Evolutionary conservation across 768 basidiomycete genomes (phyloP), one percentile per base, ranked within the genome.

Genomic region (Lactifluus subvellereus): DNA sequence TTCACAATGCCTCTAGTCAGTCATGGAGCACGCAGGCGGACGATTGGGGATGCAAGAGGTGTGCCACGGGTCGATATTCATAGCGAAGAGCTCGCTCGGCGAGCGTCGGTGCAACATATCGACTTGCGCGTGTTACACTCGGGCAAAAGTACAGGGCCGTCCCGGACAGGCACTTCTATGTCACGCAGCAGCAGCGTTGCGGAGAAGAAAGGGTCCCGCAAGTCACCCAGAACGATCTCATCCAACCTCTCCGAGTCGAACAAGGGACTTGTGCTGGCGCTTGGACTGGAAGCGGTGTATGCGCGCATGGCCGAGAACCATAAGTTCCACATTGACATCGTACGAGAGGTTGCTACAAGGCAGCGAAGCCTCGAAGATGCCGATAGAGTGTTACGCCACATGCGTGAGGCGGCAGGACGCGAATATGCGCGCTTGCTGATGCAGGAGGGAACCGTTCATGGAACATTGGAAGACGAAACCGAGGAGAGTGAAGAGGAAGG

Each of bases 261-360:
- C 18, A 66, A 47, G 54, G 62, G 67, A n/a, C 67, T 69, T 47
- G 65, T 71, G 16, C 40, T 68, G 54, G 60, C 59, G 37, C 57
- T 74, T 6, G 78, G 77, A 2, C 68, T 77, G 14, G 67, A 69
- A 7, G 61, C 69, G 49, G 67, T 74, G 16, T 63, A 83, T 2
- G 67, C 71, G 10, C 70, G 69, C 60, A 80, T 85, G 72, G 75
- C 79, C 0, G 67, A 72, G 20, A 79, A 80, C 37, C 79, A 82
- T 47, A 78, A 78, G 16, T 79, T 80, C 61, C 71, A 69, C 13
- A 68, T 76, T 49, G 72, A 74, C 3, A 75, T 80, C 6, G 80
- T 81, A 20, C 71, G 74, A 54, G 70, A 70, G 14, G 72, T 82
- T 33, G 81, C 76, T 64, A 40, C 68, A 9, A 38, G 66, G 0